Evolutionary conservation across 108 stramenopile species (phyloP), one percentile per base, ranked within the genome.

Genomic region (Cylindrotheca fusiformis): DNA sequence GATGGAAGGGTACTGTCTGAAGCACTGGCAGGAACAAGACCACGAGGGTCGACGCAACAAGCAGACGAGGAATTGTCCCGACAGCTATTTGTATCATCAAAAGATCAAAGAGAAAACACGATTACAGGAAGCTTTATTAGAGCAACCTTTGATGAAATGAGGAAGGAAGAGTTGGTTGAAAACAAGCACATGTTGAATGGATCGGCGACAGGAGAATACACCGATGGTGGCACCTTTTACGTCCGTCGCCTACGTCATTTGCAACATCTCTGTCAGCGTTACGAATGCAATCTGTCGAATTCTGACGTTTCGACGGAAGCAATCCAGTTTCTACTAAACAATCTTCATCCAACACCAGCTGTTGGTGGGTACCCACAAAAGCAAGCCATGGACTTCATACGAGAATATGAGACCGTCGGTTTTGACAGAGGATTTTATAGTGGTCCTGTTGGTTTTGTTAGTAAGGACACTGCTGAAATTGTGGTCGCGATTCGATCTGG

Each of bases 291-390:
- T 25, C n/a, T 94, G n/a, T 58, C 74, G 0, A 46, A 78, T 20
- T 58, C 49, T 21, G 68, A 67, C 2, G 73, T 76, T 23, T 19
- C 64, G 4, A 31, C 29, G 23, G 57, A 58, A n/a, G 57, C 48
- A 3, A 73, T 72, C 4, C 65, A 72, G 52, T 65, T 64, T 61
- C 77, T 94, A 1, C 57, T 90, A n/a, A 17, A 60, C 6, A 60
- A 52, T 14, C 73, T 94, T 14, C 92, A 94, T 67, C 92, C 92
- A 52, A 94, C 92, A 48, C 92, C 92, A 19, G 92, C 92, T 25
- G 84, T 94, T 19, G 77, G 85, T 48, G 92, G 92, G 6, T 83
- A 72, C 48, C 84, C 88, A 0, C 33, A 70, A 22, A 45, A 55
- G 18, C 28, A 28, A 28, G 83, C 88, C 2, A 44, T 79, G 14